phyloP scores from a whole-genome alignment of 1,139 yeast species.

The Debaryomycetaceae sp. region DNA sequence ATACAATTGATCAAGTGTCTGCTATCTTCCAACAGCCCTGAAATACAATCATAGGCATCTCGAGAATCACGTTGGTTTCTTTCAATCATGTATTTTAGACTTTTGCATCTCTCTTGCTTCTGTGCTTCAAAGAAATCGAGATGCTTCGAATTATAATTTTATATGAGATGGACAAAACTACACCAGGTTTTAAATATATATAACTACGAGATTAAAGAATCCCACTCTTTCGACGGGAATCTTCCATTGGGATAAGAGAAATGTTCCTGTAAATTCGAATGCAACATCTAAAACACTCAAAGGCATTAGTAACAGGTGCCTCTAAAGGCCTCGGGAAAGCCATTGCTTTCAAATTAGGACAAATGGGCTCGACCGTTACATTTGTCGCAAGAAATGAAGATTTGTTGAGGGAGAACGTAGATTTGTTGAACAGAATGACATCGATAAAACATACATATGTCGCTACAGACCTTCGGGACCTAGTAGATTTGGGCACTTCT shows the following conservation, averaged over 20 bases:
- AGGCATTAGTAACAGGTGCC: slow-evolving; percentile 78
- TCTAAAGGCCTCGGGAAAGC: slow-evolving; percentile 80
- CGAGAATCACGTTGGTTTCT: too few species aligned
- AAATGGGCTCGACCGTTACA: slow-evolving; percentile 59
- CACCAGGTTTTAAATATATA: background rate
- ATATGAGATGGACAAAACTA: background rate
- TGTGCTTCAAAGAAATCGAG: background rate
- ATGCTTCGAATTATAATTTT: background rate
- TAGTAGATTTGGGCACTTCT: slow-evolving; percentile 3
- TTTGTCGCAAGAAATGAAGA: slow-evolving; percentile 54
- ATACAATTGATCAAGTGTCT: too few species aligned
- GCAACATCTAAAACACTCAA: slow-evolving; percentile 6
- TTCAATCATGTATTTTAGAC: too few species aligned
- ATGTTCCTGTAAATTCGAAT: too few species aligned
- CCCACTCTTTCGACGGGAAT: too few species aligned
- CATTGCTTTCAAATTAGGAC: slow-evolving; percentile 56
- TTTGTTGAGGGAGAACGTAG: slow-evolving; percentile 29
- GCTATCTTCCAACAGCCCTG: too few species aligned
- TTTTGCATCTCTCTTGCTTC: too few species aligned
- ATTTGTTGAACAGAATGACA: slow-evolving; percentile 27
- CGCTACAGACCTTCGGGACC: slow-evolving; percentile 44
- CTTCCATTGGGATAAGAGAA: too few species aligned
- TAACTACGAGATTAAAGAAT: background rate
- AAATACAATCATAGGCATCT: too few species aligned
- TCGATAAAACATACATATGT: slow-evolving; percentile 48